Evolutionary conservation across 163 green algal genomes (phyloP).

Genomic region (Volvox carteri): DNA sequence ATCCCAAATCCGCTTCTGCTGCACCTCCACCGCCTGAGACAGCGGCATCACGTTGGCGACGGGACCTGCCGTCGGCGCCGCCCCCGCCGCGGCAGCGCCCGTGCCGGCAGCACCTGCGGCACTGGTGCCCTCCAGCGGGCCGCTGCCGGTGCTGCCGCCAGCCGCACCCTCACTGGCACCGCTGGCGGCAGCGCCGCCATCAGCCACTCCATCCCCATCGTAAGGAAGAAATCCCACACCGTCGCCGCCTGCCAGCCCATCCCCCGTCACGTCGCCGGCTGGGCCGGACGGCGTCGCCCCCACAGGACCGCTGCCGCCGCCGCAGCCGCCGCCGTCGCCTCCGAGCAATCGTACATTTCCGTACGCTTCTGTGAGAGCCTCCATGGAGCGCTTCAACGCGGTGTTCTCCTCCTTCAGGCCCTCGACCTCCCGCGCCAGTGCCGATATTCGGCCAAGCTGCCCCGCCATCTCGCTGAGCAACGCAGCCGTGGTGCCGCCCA

Average conservation of each 20-base stretch:
- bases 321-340: not conserved
- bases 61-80: not conserved
- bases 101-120: not conserved
- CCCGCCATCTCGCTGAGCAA: slow-evolving; percentile 56
- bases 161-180: slow-evolving; percentile 3
- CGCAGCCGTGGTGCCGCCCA: slow-evolving; percentile 21
- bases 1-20: slow-evolving; percentile 47
- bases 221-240: not conserved
- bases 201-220: not conserved
- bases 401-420: slow-evolving; percentile 54
- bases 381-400: slow-evolving; percentile 39
- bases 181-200: not conserved
- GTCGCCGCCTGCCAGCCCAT: not conserved
- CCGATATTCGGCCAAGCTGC: slow-evolving; percentile 45
- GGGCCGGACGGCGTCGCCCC: not conserved
- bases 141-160: slow-evolving; percentile 12
- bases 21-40: slow-evolving; percentile 7
- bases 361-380: slow-evolving; percentile 27
- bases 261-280: not conserved
- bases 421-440: slow-evolving; percentile 54
- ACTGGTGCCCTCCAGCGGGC: not conserved
- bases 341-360: not conserved
- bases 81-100: not conserved
- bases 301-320: not conserved
- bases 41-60: not conserved